Evolutionary conservation across 306 rosid genomes (phyloP), one percentile per base, ranked within the genome.

Genomic region (Prunus mongolica): DNA sequence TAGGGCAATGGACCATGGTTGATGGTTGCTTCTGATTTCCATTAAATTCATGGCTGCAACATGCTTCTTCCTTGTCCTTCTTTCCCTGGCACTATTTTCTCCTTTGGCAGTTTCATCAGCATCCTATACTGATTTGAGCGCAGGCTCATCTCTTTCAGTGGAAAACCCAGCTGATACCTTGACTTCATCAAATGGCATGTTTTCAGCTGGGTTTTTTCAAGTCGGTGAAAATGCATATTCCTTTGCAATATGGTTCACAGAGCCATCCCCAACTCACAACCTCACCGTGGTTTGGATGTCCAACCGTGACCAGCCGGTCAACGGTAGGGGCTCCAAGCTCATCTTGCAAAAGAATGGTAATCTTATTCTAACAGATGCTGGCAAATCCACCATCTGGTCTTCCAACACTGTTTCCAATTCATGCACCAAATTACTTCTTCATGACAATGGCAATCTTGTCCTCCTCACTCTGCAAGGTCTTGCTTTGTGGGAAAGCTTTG

Each of bases 401-500:
- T 44, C 93, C 19, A 46, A 76, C 65, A 85, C 85, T 1, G 45
- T 44, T 4, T 80, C 86, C 2, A 0, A 19, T 4, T 82, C 89
- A 9, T 5, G 72, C 0, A 71, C 57, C 0, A 72, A 56, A 6
- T 70, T 87, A 2, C 47, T 10, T 41, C 91, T 89, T 45, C 0
- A 49, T 4, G 71, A 87, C 58, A 62, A 75, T 0, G 88, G 93
- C 1, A 89, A 89, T 77, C 93, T 89, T 16, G 82, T 83, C 22
- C 73, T 89, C 0, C 20, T 6, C 1, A 30, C 57, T 22, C 18
- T 16, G 1, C 52, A 65, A 13, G 77, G 69, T 22, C 73, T 19
- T 19, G 52, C 34, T 0, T 54, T 85, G 28, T 89, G 93, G 91
- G 87, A 87, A 58, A 87, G 91, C 75, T 89, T 87, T 55, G 82